Base-by-base conservation (phyloP, 495 filamentous ascomycete species). In the Aspergillus nidulans region DNA sequence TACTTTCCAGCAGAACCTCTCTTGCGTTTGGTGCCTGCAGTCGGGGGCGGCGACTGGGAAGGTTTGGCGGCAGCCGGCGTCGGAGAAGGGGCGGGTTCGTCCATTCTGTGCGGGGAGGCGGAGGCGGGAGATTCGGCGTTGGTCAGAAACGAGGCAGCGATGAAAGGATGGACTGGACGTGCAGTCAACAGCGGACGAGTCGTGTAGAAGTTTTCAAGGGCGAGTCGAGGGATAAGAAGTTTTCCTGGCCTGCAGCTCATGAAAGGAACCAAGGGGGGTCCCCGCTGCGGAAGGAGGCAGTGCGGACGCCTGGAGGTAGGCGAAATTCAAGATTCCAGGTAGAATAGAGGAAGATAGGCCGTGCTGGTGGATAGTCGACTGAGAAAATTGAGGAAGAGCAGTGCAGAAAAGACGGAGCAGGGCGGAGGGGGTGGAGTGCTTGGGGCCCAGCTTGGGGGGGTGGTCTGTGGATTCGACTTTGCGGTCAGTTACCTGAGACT, bases 11-110 rank as follows among this genome's bases (percentile, higher is more conserved):
- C 67, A 4, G 75, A 58, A 4, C 61, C 65, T 50, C 85, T 70
- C 70, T 91, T 91, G 55, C 88, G 76, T 63, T 91, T 90, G 39
- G 73, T 71, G 21, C 82, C 82, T 13, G 73, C 69, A 6, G 76
- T 72, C 18, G 79, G 66, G 15, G 73, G 58, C 15, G 65, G 60
- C 1, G 68, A 62, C 59, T 63, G 60, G 15, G 71, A 69, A 24
- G 63, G 54, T 63, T 67, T 73, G 23, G 59, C 43, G 15, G 58
- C 63, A 30, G 58, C 69, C 18, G 71, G 70, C 45, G 69, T 74
- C 25, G 72, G 69, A 18, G 73, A 75, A 15, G 73, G 72, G 8
- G 73, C 74, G 19, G 62, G 66, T 1, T 58, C 56, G 47, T 70
- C 70, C 71, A 74, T 74, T 56, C 36, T 23, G 43, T 18, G 15